Conservation (phyloP, 2,329 filamentous ascomycete genomes). For the Sporothrix dimorphospora region DNA sequence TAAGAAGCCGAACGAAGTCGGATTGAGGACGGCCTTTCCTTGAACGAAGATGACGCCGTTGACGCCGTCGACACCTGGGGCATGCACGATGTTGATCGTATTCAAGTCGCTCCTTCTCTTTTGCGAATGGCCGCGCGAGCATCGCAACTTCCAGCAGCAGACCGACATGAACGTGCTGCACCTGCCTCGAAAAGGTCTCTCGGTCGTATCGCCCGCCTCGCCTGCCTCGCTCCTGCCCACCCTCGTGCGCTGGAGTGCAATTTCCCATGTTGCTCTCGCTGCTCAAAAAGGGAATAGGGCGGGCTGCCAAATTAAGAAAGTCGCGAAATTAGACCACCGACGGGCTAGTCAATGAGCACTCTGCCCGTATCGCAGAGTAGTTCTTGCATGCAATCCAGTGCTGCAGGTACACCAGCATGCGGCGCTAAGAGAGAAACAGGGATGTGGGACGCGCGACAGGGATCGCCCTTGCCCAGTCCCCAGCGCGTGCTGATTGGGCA, state of each 20-base stretch:
- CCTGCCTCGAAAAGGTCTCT: slow-evolving; percentile 1
- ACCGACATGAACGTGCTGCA: background rate
- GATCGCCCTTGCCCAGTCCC: slow-evolving; percentile 17
- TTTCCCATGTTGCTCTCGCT: slow-evolving; percentile 23
- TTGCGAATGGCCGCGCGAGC: slow-evolving; percentile 6
- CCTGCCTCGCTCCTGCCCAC: background rate
- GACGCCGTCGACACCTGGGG: background rate
- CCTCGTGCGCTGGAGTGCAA: background rate
- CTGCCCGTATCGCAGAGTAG: background rate
- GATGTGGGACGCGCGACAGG: slow-evolving; percentile 11
- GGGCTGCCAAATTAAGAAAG: slow-evolving; percentile 22
- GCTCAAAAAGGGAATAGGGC: slow-evolving; percentile 17
- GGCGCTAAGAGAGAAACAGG: background rate
- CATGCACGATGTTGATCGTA: slow-evolving; percentile 20
- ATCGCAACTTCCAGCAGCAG: background rate
- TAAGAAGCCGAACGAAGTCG: too few relatives aligned
- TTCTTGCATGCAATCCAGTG: background rate
- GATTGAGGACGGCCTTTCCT: background rate
- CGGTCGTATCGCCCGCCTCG: too few relatives aligned
- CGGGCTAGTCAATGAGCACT: background rate
- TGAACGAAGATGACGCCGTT: background rate
- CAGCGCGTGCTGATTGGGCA: slow-evolving; percentile 25
- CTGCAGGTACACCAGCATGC: background rate
- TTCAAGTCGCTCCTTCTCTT: slow-evolving; percentile 9
- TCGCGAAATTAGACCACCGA: slow-evolving; percentile 16